Evolutionary conservation across 805 yeast genomes (phyloP).

Genomic region (Starmera amethionina): DNA sequence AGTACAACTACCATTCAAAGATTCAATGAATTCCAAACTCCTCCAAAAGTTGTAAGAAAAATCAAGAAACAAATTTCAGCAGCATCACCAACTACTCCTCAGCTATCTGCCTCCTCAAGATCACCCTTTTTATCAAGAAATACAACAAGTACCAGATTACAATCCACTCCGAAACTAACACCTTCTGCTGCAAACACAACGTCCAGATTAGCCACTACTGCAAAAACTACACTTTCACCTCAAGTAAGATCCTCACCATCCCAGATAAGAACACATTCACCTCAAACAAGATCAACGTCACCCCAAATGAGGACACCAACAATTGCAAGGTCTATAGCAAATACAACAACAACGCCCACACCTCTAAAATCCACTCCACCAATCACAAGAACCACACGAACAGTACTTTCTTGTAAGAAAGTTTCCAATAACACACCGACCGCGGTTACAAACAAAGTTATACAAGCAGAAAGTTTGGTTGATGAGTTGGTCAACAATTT

Average conservation of each 20-base stretch:
- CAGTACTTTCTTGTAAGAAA: background rate
- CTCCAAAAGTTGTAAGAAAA: slow-evolving; percentile 17
- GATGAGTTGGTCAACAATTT: slow-evolving; percentile 9
- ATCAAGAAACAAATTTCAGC: slow-evolving; percentile 7
- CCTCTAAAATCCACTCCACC: background rate
- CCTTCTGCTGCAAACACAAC: slow-evolving; percentile 11
- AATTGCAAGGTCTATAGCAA: background rate
- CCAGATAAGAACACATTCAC: background rate
- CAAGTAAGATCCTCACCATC: slow-evolving; percentile 1
- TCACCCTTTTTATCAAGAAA: slow-evolving; percentile 10
- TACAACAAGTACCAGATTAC: slow-evolving; percentile 1
- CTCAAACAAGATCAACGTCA: background rate
- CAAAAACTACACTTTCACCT: slow-evolving; percentile 7
- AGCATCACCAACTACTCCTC: slow-evolving; percentile 11
- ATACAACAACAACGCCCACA: slow-evolving; percentile 3
- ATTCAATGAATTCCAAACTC: slow-evolving; percentile 14
- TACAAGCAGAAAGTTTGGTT: slow-evolving; percentile 1
- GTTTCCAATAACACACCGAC: background rate
- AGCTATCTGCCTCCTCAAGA: slow-evolving; percentile 12
- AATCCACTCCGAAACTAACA: slow-evolving; percentile 9
- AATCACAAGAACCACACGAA: background rate
- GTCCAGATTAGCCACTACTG: slow-evolving; percentile 11
- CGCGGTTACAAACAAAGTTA: background rate
- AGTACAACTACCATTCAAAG: background rate
- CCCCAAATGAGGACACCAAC: background rate